These are phyloP conservation scores for Brasilioporus rufonigricans DNA, from an alignment of 768 basidiomycete genomes.

Conservation along the genomic window DNA sequence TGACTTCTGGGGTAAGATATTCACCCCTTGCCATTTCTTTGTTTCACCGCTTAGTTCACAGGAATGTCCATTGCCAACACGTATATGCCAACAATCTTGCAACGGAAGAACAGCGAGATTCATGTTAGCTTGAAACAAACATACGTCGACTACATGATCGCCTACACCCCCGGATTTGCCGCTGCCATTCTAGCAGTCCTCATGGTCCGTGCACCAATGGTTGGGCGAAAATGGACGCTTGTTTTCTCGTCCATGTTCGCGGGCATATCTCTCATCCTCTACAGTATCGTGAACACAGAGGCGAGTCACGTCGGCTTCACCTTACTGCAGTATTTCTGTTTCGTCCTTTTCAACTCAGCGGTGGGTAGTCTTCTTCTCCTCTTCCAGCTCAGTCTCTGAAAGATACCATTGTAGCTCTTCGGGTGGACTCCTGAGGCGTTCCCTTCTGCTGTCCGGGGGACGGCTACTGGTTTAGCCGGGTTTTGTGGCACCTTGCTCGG, in stretches of 20 bases:
- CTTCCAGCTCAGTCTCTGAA: not conserved
- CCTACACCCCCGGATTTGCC: constrained; percentile 4
- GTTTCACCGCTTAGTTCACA: not conserved
- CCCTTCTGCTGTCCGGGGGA: constrained; percentile 13
- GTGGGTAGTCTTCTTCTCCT: not conserved
- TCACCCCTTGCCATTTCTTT: not conserved
- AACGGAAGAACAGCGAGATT: constrained; percentile 12
- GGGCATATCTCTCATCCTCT: constrained; percentile 9
- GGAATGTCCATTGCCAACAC: constrained; percentile 1
- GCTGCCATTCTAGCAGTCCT: constrained; percentile 4
- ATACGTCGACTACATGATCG: constrained; percentile 11
- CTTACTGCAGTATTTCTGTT: constrained; percentile 9
- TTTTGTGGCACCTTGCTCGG: constrained; percentile 4
- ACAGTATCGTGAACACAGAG: constrained; percentile 8
- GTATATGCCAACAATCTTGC: constrained; percentile 11
- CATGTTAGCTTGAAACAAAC: constrained; percentile 5
- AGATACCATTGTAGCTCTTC: constrained; percentile 2
- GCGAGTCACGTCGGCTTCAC: constrained; percentile 11
- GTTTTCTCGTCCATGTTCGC: constrained; percentile 10
- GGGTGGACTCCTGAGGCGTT: constrained; percentile 20
- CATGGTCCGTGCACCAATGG: constrained; percentile 10
- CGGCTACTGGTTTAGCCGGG: constrained; percentile 5
- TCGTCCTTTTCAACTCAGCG: constrained; percentile 6
- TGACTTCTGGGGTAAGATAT: constrained; percentile 8
- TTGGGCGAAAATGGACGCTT: constrained; percentile 19